Base-by-base conservation (phyloP, 176 grass and related monocot genomes). In the Saccharum officinarum region DNA sequence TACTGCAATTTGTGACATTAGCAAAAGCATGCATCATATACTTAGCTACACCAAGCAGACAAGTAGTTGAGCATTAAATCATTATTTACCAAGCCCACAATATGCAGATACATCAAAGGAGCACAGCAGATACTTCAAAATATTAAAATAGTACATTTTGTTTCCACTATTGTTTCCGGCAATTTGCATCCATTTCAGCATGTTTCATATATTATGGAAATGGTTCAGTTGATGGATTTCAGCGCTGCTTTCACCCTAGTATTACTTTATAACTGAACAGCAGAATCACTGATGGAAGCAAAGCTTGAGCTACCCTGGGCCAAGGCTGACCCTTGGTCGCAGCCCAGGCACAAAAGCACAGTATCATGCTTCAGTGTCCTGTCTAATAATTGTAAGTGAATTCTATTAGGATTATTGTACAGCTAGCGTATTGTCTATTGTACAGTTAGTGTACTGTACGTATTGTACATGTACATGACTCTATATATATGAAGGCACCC, bases 1-100 rank as follows among this genome's bases (percentile, higher is more conserved):
- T 98, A 94, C 97, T 98, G 82, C 71, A 86, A 68, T 49, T 87
- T 54, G 57, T 82, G 22, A 60, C 61, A 83, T 57, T 73, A 73
- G 22, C 45, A 90, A 79, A 67, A 78, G 11, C 26, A 61, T 25
- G 69, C 12, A 83, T 31, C 25, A 86, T 25, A 71, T 62, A 8
- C 55, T 61, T 61, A 62, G 69, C 23, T 68, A 39, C 54, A 79
- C 11, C 46, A 85, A 80, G 30, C 60, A 30, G 16, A 42, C 23
- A 89, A 62, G 62, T 85, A 81, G 69, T 45, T 68, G 39, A 89
- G 46, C 54, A 36, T 34, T 67, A 23, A 61, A 44, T 36, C 57
- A 79, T 44, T 36, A 18, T 38, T 84, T 28, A 59, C 17, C 69
- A 71, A 76, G 69, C 7, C 14, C 28, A 38, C 9, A 55, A 60